Conservation (phyloP, 2,329 filamentous ascomycete species). For the Cyanodermella asteris region DNA sequence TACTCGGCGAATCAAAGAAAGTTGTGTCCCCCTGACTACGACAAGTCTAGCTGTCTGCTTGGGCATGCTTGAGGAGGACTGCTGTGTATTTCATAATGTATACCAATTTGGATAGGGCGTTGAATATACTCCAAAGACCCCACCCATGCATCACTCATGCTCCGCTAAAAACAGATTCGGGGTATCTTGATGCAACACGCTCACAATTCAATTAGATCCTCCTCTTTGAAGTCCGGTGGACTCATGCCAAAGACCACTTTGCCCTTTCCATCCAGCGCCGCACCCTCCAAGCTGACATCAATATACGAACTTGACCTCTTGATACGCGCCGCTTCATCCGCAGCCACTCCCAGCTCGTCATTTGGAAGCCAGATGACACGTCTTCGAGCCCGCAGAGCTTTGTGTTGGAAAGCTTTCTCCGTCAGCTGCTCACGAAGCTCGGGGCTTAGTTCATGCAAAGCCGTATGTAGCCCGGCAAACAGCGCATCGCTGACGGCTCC, state of each 20-base stretch:
- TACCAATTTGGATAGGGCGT: too few relatives aligned
- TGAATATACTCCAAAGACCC: too few relatives aligned
- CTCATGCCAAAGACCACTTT: slow-evolving; percentile 67
- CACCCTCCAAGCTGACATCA: slow-evolving; percentile 88
- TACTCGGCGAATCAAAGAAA: too few relatives aligned
- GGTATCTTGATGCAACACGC: too few relatives aligned
- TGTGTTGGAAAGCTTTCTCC: slow-evolving; percentile 75
- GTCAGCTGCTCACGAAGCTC: slow-evolving; percentile 73
- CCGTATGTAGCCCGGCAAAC: slow-evolving; percentile 72
- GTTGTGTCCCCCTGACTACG: too few relatives aligned
- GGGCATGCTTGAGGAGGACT: too few relatives aligned
- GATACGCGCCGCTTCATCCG: slow-evolving; percentile 72
- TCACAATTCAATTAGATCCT: slow-evolving; percentile 63
- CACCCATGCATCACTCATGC: too few relatives aligned
- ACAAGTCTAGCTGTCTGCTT: too few relatives aligned
- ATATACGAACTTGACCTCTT: slow-evolving; percentile 53
- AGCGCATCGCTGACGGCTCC: slow-evolving; percentile 51
- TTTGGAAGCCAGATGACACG: slow-evolving; percentile 87
- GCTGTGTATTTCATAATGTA: too few relatives aligned
- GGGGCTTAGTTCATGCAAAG: slow-evolving; percentile 81
- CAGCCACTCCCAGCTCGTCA: slow-evolving; percentile 73
- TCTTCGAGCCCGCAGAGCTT: slow-evolving; percentile 59
- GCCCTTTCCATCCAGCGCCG: slow-evolving; percentile 62
- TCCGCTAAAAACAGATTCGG: too few relatives aligned
- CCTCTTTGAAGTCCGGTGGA: slow-evolving; percentile 73